Evolutionary conservation across 768 basidiomycete genomes (phyloP).

Genomic region (Leccinellum rugosiceps): DNA sequence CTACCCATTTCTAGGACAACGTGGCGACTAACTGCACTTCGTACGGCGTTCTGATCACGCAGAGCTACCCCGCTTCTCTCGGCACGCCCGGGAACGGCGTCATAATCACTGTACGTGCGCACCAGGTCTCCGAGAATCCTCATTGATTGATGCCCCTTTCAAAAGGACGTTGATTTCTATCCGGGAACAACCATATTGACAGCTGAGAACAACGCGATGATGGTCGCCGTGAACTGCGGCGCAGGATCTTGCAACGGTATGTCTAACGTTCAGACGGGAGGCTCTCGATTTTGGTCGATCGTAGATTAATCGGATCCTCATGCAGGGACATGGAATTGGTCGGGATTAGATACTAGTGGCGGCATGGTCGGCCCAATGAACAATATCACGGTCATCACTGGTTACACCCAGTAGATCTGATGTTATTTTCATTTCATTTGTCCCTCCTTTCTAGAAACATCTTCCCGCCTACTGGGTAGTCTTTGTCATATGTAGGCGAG

Average conservation of each 20-base stretch:
- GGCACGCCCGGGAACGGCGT: conserved; percentile 55
- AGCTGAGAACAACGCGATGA: conserved; percentile 42
- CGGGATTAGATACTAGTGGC: conserved; percentile 42
- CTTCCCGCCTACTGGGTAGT: neutral
- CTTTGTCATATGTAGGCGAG: neutral
- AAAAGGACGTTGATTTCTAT: conserved; percentile 49
- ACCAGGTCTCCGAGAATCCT: neutral
- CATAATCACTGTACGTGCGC: conserved; percentile 42
- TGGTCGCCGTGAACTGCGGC: conserved; percentile 59
- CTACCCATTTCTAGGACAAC: conserved; percentile 41
- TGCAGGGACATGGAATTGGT: conserved; percentile 44
- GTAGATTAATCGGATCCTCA: neutral
- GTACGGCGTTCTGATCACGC: conserved; percentile 58
- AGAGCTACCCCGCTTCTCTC: conserved; percentile 57
- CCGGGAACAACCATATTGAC: conserved; percentile 40
- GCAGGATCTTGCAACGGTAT: conserved; percentile 47
- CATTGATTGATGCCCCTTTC: neutral
- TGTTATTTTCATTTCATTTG: neutral
- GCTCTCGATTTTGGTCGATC: neutral
- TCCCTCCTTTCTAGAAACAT: neutral
- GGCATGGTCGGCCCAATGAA: conserved; percentile 37
- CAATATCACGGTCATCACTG: conserved; percentile 38
- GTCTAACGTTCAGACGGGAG: neutral
- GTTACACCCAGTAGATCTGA: conserved; percentile 28
- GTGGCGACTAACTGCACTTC: conserved; percentile 44